Evolutionary conservation across 106 monocot genomes (phyloP), one percentile per base, ranked within the genome.

Genomic region (Acorus calamus): DNA sequence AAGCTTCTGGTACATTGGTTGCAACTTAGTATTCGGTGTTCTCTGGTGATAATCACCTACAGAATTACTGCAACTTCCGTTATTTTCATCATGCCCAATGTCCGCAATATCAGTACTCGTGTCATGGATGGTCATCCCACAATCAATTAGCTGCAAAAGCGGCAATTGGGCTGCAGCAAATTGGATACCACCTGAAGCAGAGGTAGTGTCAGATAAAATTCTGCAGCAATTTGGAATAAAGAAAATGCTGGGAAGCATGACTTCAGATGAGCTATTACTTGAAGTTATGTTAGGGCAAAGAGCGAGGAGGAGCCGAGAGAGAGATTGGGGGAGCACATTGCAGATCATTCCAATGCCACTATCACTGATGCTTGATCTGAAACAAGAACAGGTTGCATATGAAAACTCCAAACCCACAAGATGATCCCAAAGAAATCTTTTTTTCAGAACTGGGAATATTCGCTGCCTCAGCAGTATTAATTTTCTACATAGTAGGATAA

Each of bases 271-370:
- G 60, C 10, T 56, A 64, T 85, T 83, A 96, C 96, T 91, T 77
- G 96, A 83, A 53, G 91, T 91, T 59, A 96, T 78, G 61, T 85
- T 91, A 54, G 85, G 91, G 51, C 96, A 96, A 49, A 87, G 74
- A 73, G 96, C 87, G 44, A 96, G 87, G 28, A 87, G 84, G 49
- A 96, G 91, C 52, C 82, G 84, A 5, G 82, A 83, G 56, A 96
- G 68, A 55, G 82, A 80, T 28, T 77, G 67, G 6, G 96, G 79
- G 42, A 83, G 85, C 44, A 77, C 84, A 70, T 91, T 84, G 79
- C 96, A 88, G 76, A 96, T 88, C 96, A 96, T 96, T 70, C 91
- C 80, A 72, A 96, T 80, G 14, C 90, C 96, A 88, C 85, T 87
- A 46, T 96, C 96, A 62, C 66, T 91, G 14, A 96, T 87, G 74